These are phyloP conservation scores for Rhododendron henanense DNA, from an alignment of 148 eudicot species.

Conservation along the genomic window DNA sequence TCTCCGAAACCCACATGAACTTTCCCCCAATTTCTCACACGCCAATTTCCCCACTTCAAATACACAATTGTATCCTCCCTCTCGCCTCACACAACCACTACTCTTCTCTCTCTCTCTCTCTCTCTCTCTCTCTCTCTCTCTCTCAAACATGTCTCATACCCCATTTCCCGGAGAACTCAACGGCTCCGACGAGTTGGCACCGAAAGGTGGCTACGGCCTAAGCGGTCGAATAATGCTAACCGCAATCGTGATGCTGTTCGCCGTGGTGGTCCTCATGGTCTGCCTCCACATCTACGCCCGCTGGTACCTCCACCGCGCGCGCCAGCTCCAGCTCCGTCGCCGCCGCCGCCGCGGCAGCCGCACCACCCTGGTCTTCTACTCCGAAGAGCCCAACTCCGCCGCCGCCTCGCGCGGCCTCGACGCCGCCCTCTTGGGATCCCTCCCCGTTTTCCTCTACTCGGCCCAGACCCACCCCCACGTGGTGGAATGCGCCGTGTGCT, in stretches of 20 bases:
- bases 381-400: constrained; percentile 14
- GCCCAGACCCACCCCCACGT: background rate
- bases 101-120: background rate
- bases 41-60: background rate
- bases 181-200: background rate
- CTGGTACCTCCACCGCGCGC: constrained; percentile 63
- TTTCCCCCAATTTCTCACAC: background rate
- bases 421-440: constrained; percentile 39
- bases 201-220: constrained; percentile 38
- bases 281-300: constrained; percentile 74
- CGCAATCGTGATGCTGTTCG: constrained; percentile 63
- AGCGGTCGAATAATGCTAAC: constrained; percentile 81
- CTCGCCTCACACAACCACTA: background rate
- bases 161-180: too few species aligned
- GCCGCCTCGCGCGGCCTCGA: constrained; percentile 51
- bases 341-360: constrained; percentile 46
- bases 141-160: too few species aligned
- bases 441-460: constrained; percentile 44
- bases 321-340: constrained; percentile 38
- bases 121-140: background rate
- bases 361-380: constrained; percentile 56
- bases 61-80: background rate
- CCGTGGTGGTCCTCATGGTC: constrained; percentile 58
- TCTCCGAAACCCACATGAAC: constrained; percentile 24
- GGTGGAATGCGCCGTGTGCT: constrained; percentile 83